Evolutionary conservation across 495 filamentous ascomycete species (phyloP).

Genomic region (Aspergillus carlsbadensis): DNA sequence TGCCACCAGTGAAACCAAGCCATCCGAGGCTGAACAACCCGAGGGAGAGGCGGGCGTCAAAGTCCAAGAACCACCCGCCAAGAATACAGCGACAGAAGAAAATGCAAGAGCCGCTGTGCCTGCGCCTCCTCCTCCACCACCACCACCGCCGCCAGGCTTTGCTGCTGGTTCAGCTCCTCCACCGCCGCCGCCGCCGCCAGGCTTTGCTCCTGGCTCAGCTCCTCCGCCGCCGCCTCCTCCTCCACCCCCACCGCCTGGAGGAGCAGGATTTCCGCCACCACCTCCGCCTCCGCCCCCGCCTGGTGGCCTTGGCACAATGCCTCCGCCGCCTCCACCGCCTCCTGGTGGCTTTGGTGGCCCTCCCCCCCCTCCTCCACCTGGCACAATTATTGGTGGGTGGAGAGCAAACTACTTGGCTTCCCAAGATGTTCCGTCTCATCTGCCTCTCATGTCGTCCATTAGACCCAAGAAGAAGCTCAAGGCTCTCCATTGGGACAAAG

Average conservation of each 20-base stretch:
- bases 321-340: slow-evolving; percentile 60
- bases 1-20: slow-evolving; percentile 54
- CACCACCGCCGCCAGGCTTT: slow-evolving; percentile 16
- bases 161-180: slow-evolving; percentile 43
- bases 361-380: slow-evolving; percentile 60
- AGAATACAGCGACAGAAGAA: slow-evolving; percentile 25
- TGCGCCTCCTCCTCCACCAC: slow-evolving; percentile 30
- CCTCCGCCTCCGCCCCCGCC: slow-evolving; percentile 49
- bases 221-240: slow-evolving; percentile 45
- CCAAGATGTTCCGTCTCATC: slow-evolving; percentile 36
- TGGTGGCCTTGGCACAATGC: slow-evolving; percentile 37
- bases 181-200: slow-evolving; percentile 47
- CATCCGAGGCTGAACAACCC: slow-evolving; percentile 23
- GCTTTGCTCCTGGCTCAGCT: no score
- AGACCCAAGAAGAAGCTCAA: slow-evolving; percentile 99
- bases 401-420: slow-evolving; percentile 50
- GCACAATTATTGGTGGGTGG: slow-evolving; percentile 56
- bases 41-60: slow-evolving; percentile 37
- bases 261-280: slow-evolving; percentile 46
- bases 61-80: slow-evolving; percentile 25
- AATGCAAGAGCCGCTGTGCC: slow-evolving; percentile 40
- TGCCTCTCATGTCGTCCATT: slow-evolving; percentile 66
- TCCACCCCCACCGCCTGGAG: slow-evolving; percentile 45
- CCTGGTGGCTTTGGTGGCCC: slow-evolving; percentile 41
- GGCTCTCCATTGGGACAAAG: slow-evolving; percentile 98